Percentiles rank a stretch among this genome's conserved stretches.
Evolutionary conservation across 129 eudicot genomes (phyloP).

Genomic region (Pseudognaphalium luteoalbum): DNA sequence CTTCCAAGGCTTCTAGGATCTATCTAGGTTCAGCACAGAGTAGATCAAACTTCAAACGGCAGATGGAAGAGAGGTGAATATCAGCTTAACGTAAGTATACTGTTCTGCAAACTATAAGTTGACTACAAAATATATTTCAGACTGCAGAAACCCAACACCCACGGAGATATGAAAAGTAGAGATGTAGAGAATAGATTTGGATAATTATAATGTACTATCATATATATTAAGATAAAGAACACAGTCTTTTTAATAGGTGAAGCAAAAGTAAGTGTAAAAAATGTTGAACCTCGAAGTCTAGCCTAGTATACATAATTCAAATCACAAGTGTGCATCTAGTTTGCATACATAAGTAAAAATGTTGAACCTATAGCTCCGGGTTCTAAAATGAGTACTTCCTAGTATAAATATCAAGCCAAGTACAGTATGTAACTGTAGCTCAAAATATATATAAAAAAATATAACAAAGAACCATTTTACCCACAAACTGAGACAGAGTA

Average conservation of each 20-base stretch:
- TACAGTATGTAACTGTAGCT: slow-evolving; percentile 10
- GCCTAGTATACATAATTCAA: too few relatives aligned
- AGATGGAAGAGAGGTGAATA: slow-evolving; percentile 17
- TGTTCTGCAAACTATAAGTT: slow-evolving; percentile 8
- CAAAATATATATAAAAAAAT: slow-evolving; percentile 6
- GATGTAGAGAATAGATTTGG: slow-evolving; percentile 2
- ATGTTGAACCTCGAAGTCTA: slow-evolving; percentile 19
- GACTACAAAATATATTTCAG: background rate
- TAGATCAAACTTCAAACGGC: slow-evolving; percentile 11
- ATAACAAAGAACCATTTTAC: slow-evolving; percentile 24
- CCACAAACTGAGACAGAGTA: slow-evolving; percentile 34
- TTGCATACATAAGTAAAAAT: too few relatives aligned
- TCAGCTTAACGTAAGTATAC: background rate
- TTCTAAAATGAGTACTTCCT: slow-evolving; percentile 17
- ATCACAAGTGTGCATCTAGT: too few relatives aligned
- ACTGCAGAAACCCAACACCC: slow-evolving; percentile 4
- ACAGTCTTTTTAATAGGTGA: slow-evolving; percentile 5
- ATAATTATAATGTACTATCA: background rate
- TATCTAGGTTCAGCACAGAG: slow-evolving; percentile 16
- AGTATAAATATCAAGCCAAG: slow-evolving; percentile 11
- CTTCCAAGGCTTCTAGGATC: slow-evolving; percentile 15
- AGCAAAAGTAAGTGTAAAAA: slow-evolving; percentile 1
- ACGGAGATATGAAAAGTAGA: background rate
- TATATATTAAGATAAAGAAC: background rate
- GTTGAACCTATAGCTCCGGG: slow-evolving; percentile 15